Conservation (phyloP, 495 filamentous ascomycete species). For the Aspergillus haitiensis region DNA sequence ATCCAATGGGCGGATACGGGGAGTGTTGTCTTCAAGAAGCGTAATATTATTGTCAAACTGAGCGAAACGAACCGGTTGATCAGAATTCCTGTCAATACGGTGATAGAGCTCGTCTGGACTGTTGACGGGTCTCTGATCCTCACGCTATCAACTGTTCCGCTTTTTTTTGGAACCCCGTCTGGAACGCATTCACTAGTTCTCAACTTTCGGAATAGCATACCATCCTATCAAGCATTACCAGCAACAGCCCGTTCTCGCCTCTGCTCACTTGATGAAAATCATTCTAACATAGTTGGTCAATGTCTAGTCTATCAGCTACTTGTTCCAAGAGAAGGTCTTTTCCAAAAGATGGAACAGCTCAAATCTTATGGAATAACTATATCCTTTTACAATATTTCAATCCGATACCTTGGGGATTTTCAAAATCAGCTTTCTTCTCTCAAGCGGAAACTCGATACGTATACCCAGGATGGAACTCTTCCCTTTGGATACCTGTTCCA, state of each 20-base stretch:
- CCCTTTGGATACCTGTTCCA: slow-evolving; percentile 44
- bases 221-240: background rate
- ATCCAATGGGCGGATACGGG: slow-evolving; percentile 36
- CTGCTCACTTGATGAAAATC: slow-evolving; percentile 14
- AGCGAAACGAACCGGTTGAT: slow-evolving; percentile 8
- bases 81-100: slow-evolving; percentile 22
- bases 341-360: slow-evolving; percentile 12
- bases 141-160: slow-evolving; percentile 21
- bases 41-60: slow-evolving; percentile 23
- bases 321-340: slow-evolving; percentile 1
- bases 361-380: slow-evolving; percentile 18
- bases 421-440: slow-evolving; percentile 5
- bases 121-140: slow-evolving; percentile 12
- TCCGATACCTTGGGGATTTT: background rate
- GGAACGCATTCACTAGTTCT: background rate
- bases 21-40: slow-evolving; percentile 43
- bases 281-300: slow-evolving; percentile 24
- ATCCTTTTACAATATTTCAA: background rate
- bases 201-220: background rate
- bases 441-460: slow-evolving; percentile 5
- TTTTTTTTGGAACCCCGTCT: slow-evolving; percentile 14
- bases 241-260: slow-evolving; percentile 8
- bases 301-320: slow-evolving; percentile 32
- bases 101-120: slow-evolving; percentile 20
- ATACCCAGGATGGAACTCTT: slow-evolving; percentile 20